A percentile compares a stretch with the other conserved stretches of the same genome.
phyloP scores from a whole-genome alignment of 2,329 filamentous ascomycete genomes.

The Cladosporium halotolerans region DNA sequence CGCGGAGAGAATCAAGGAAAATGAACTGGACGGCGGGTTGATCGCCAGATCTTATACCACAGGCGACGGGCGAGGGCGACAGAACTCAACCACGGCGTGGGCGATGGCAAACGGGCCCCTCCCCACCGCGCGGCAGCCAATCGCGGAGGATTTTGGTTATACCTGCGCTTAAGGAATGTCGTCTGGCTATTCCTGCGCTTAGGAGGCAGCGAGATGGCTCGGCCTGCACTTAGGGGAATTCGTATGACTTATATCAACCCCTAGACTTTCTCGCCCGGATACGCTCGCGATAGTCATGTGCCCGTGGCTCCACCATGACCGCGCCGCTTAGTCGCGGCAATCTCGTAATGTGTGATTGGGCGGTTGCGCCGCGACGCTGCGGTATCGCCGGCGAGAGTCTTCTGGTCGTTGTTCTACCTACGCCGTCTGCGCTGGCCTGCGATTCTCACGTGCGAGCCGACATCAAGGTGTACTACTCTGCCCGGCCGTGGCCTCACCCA shows the following conservation, averaged over 20 bases:
- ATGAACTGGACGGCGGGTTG: not conserved
- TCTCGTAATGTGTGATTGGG: slow-evolving; percentile 9
- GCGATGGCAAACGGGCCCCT: slow-evolving; percentile 3
- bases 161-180: slow-evolving; percentile 10
- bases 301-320: not conserved
- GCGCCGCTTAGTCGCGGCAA: slow-evolving; percentile 8
- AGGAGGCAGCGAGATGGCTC: slow-evolving; percentile 8
- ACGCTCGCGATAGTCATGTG: slow-evolving; percentile 6
- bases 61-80: not conserved
- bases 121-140: slow-evolving; percentile 1
- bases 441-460: not conserved
- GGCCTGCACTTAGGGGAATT: slow-evolving; percentile 10
- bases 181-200: slow-evolving; percentile 11
- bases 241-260: slow-evolving; percentile 12
- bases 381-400: not conserved
- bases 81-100: not conserved
- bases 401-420: not conserved
- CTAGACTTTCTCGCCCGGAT: not conserved
- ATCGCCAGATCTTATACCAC: slow-evolving; percentile 6
- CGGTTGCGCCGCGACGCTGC: not conserved
- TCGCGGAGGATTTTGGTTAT: not conserved
- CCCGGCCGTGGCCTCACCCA: not conserved
- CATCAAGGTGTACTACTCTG: not conserved
- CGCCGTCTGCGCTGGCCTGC: not conserved
- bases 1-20: not conserved